Evolutionary conservation across 2,329 filamentous ascomycete genomes (phyloP).

Genomic region (Scedosporium dehoogii): DNA sequence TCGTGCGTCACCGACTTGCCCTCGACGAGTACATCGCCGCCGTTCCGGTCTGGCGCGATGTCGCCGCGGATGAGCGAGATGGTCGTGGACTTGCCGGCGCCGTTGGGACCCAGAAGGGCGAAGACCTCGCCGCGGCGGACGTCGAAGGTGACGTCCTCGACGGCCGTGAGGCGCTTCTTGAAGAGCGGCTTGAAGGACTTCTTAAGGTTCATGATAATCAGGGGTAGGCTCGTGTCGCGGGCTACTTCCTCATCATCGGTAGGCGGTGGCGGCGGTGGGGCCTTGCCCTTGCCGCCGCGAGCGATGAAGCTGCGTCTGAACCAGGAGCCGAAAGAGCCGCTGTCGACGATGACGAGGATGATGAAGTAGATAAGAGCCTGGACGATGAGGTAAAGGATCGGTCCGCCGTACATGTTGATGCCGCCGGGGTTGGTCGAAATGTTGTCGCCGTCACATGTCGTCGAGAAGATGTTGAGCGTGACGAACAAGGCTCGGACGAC

Average conservation of each 20-base stretch:
- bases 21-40: constrained; percentile 76
- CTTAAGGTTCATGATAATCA: constrained; percentile 70
- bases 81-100: constrained; percentile 83
- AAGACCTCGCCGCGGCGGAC: constrained; percentile 76
- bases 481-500: constrained; percentile 66
- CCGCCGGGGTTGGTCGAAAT: constrained; percentile 59
- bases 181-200: constrained; percentile 56
- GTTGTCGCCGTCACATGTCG: constrained; percentile 58
- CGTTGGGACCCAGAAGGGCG: constrained; percentile 81
- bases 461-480: constrained; percentile 72
- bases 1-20: constrained; percentile 63
- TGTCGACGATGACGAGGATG: constrained; percentile 70
- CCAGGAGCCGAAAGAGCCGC: constrained; percentile 53
- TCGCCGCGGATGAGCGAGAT: constrained; percentile 89
- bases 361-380: constrained; percentile 64
- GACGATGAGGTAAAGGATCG: constrained; percentile 70
- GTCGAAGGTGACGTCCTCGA: constrained; percentile 82
- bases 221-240: constrained; percentile 57
- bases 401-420: constrained; percentile 69
- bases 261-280: neutral
- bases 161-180: constrained; percentile 55
- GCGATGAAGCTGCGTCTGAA: constrained; percentile 32
- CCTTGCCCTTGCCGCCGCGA: constrained; percentile 15
- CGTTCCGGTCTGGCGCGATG: constrained; percentile 59
- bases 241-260: constrained; percentile 50